Conservation (phyloP, 208 protist species). For the Leishmania mexicana region DNA sequence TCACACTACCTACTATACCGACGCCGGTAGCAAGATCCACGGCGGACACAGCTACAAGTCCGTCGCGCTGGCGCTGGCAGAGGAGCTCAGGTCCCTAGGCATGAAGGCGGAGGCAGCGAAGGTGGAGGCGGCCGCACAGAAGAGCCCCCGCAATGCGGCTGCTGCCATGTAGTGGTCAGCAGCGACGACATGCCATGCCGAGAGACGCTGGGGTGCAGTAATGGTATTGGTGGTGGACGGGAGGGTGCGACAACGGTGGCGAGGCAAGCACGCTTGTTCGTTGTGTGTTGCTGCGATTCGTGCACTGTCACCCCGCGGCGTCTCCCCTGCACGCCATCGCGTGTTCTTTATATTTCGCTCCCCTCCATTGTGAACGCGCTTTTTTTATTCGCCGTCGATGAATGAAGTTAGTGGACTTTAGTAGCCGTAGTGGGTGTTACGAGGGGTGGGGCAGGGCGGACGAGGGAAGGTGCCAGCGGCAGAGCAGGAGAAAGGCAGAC, state of each 20-base stretch:
- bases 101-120: slow-evolving; percentile 69
- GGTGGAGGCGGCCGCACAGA: slow-evolving; percentile 63
- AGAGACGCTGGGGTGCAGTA: background rate
- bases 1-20: slow-evolving; percentile 65
- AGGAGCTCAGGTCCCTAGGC: slow-evolving; percentile 66
- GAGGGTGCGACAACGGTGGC: background rate
- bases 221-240: background rate
- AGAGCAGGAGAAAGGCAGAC: background rate
- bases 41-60: slow-evolving; percentile 82
- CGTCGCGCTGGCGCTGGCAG: slow-evolving; percentile 65
- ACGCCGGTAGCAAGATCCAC: slow-evolving; percentile 50
- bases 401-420: slow-evolving; percentile 8
- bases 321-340: background rate
- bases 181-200: background rate
- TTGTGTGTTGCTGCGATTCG: background rate
- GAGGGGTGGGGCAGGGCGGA: background rate
- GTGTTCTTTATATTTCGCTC: background rate
- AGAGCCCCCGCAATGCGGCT: slow-evolving; percentile 57
- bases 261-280: background rate
- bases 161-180: slow-evolving; percentile 35
- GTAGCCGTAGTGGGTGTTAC: slow-evolving; percentile 2
- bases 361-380: background rate
- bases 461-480: background rate
- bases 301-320: background rate
- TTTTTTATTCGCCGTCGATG: background rate